These are phyloP conservation scores for Phytophthora lateralis DNA, from an alignment of 352 stramenopile species.

Conservation along the genomic window DNA sequence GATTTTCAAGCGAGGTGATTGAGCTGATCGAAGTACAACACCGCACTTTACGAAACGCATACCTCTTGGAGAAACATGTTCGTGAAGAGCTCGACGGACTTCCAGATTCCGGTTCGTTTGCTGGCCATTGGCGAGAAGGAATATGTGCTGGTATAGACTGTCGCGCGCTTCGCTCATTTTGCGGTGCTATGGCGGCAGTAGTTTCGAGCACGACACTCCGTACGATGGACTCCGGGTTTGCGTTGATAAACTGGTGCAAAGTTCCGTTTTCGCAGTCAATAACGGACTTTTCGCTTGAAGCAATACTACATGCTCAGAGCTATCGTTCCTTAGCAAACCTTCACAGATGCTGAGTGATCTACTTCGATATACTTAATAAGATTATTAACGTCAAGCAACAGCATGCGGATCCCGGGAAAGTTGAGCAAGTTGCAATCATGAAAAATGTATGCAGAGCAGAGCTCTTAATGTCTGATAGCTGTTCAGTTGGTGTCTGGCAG, in stretches of 20 bases:
- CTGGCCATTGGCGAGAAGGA: constrained; percentile 21
- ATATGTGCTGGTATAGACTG: constrained; percentile 20
- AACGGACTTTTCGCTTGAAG: constrained; percentile 28
- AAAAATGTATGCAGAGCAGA: constrained; percentile 13
- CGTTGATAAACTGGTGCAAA: constrained; percentile 34
- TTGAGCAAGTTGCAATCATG: constrained; percentile 5
- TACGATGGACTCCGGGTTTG: constrained; percentile 9
- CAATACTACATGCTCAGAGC: constrained; percentile 29
- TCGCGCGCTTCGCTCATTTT: constrained; percentile 24
- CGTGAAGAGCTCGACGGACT: constrained; percentile 21
- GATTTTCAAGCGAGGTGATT: constrained; percentile 23
- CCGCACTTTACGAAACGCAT: constrained; percentile 26
- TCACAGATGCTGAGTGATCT: not conserved
- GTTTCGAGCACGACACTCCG: not conserved
- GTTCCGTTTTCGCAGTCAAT: constrained; percentile 20
- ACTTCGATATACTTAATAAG: not conserved
- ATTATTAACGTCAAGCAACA: not conserved
- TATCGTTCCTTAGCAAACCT: constrained; percentile 20
- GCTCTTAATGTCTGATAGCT: constrained; percentile 1
- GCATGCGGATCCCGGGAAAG: too few species aligned
- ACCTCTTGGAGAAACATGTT: constrained; percentile 26
- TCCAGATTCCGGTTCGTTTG: constrained; percentile 18
- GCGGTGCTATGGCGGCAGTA: constrained; percentile 25
- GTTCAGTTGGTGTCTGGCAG: constrained; percentile 11
- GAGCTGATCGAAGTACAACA: constrained; percentile 31